phyloP scores from a whole-genome alignment of 371 early-diverging fungal species.

The Apophysomyces variabilis region DNA sequence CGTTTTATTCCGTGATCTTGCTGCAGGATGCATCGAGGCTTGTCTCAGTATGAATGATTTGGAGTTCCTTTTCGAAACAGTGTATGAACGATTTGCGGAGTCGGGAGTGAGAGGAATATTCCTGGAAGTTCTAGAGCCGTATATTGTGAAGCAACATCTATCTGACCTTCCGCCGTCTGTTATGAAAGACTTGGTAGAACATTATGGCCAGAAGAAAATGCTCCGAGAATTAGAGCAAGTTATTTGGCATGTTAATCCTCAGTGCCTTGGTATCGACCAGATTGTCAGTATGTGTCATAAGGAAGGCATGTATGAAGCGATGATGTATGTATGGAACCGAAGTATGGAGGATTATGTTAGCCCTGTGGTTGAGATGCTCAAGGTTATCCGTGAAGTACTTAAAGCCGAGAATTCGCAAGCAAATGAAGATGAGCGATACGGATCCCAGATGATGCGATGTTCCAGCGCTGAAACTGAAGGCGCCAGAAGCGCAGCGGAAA shows the following conservation, averaged over 20 bases:
- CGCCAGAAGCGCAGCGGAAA: conserved; percentile 25
- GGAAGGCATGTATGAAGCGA: conserved; percentile 70
- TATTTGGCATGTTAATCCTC: conserved; percentile 77
- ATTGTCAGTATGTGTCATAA: conserved; percentile 69
- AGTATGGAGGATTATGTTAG: conserved; percentile 81
- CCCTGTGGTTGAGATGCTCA: conserved; percentile 76
- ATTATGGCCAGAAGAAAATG: conserved; percentile 61
- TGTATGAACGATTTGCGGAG: conserved; percentile 75
- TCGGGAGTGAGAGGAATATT: conserved; percentile 61
- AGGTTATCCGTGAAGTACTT: conserved; percentile 61
- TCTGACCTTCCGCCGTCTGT: conserved; percentile 68
- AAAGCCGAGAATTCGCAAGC: conserved; percentile 29
- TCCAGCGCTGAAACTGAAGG: conserved; percentile 20
- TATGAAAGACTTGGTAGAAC: conserved; percentile 71
- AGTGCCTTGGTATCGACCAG: conserved; percentile 76
- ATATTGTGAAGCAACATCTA: conserved; percentile 64
- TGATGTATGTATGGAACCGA: conserved; percentile 81
- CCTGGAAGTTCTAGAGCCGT: conserved; percentile 69
- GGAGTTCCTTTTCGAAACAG: conserved; percentile 74
- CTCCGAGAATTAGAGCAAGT: conserved; percentile 71
- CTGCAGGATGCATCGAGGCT: conserved; percentile 66
- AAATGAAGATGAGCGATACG: background rate
- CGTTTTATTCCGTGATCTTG: conserved; percentile 58
- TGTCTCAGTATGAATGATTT: conserved; percentile 70
- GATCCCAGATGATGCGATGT: conserved; percentile 11